Percentiles rank a stretch among this genome's conserved stretches.
Evolutionary conservation across 2,329 filamentous ascomycete genomes (phyloP).

Genomic region (Magnaporthiopsis incrustans): DNA sequence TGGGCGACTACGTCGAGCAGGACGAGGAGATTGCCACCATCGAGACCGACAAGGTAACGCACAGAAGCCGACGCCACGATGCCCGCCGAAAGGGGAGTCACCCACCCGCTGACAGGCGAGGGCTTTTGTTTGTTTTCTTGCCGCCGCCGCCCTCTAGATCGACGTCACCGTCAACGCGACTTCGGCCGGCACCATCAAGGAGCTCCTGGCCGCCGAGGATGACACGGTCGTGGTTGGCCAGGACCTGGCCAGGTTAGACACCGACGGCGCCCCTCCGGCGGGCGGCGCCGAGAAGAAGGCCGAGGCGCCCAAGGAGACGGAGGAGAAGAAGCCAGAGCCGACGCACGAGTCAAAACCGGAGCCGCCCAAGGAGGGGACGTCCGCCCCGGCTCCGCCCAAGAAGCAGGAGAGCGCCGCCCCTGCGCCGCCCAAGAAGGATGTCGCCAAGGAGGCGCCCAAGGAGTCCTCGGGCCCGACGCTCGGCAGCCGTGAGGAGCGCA

Average conservation of each 20-base stretch:
- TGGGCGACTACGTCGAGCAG: constrained; percentile 88
- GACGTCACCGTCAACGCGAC: constrained; percentile 95
- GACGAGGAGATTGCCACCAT: constrained; percentile 99
- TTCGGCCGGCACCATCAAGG: constrained; percentile 82
- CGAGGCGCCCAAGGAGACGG: constrained; percentile 13
- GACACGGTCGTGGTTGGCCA: constrained; percentile 94
- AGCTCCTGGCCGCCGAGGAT: constrained; percentile 85
- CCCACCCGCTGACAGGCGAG: too few relatives aligned
- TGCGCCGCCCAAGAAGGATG: constrained; percentile 22
- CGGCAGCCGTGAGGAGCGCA: constrained; percentile 77
- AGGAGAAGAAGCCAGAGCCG: constrained; percentile 29
- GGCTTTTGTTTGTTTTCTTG: background rate
- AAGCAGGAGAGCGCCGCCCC: constrained; percentile 23
- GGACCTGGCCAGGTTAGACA: constrained; percentile 77
- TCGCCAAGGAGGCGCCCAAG: constrained; percentile 20
- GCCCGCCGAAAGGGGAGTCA: too few relatives aligned
- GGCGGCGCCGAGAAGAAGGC: constrained; percentile 29
- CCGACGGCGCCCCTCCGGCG: constrained; percentile 55
- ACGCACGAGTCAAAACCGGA: constrained; percentile 30
- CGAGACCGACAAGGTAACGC: constrained; percentile 86
- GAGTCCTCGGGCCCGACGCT: constrained; percentile 34
- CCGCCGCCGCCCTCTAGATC: constrained; percentile 48
- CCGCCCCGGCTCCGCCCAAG: constrained; percentile 18
- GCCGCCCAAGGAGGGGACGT: constrained; percentile 27
- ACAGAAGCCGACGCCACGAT: background rate